Evolutionary conservation across 176 grass and related monocot genomes (phyloP).

Genomic region (Bonia amplexicaulis): DNA sequence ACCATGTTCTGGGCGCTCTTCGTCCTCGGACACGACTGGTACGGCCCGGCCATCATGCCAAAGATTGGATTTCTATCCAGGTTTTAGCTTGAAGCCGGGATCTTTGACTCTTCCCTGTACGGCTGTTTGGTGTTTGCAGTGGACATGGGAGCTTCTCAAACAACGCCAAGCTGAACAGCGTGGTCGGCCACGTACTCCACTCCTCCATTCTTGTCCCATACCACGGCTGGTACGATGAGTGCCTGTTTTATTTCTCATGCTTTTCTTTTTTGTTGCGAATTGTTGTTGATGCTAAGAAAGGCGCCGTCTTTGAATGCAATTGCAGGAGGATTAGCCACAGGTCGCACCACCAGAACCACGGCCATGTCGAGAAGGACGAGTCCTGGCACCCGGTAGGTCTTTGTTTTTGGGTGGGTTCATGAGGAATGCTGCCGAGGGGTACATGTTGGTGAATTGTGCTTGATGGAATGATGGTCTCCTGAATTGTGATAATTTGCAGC

Average conservation of each 20-base stretch:
- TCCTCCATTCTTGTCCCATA: slow-evolving; percentile 94
- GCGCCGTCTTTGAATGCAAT: slow-evolving; percentile 11
- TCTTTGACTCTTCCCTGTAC: slow-evolving; percentile 15
- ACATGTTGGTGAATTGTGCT: neutral
- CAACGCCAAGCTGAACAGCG: slow-evolving; percentile 77
- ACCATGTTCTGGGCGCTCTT: slow-evolving; percentile 99
- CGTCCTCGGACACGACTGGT: slow-evolving; percentile 97
- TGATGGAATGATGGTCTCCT: slow-evolving; percentile 1
- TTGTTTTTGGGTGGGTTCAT: neutral
- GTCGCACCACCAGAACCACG: slow-evolving; percentile 94
- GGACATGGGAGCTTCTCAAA: slow-evolving; percentile 93
- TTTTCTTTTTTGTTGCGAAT: neutral
- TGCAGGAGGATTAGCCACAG: slow-evolving; percentile 96
- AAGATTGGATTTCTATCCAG: neutral
- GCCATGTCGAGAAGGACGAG: slow-evolving; percentile 95
- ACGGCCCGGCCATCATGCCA: neutral
- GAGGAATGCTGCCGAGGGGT: neutral
- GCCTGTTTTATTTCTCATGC: neutral
- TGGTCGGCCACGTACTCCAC: slow-evolving; percentile 92
- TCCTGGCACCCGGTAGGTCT: slow-evolving; percentile 88
- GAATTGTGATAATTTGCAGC: slow-evolving; percentile 43
- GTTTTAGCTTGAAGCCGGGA: neutral
- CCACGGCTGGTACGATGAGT: slow-evolving; percentile 71
- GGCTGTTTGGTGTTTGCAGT: slow-evolving; percentile 38
- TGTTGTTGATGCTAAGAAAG: slow-evolving; percentile 17